Base-by-base conservation (phyloP, 805 yeast species). In the Candida vaughaniae region DNA sequence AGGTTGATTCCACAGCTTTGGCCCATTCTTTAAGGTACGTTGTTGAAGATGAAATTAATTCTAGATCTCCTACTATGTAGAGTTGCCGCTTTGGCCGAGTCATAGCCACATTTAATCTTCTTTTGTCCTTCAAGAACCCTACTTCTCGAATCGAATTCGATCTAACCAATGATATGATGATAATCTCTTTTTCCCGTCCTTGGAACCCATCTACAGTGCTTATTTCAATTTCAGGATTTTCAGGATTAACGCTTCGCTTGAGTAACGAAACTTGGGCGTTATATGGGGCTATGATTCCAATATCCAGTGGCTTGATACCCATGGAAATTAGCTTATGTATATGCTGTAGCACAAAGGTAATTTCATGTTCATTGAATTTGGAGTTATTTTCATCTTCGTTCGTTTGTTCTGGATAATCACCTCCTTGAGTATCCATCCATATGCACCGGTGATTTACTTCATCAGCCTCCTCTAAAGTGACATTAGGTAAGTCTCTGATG, bases 161-260 rank as follows among this genome's bases (percentile, higher is more conserved):
- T 45, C 99, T 69, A 2, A 91, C 97, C 36, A 91, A 58, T 2
- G 93, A 74, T 9, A 93, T 62, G 1, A 91, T 71, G 5, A 91
- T 88, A 0, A 80, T 82, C 49, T 90, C 95, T 57, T 91, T 93
- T 54, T 91, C 99, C 43, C 97, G 69, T 1, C 99, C 99, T 64
- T 91, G 99, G 52, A 91, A 93, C 1, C 97, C 97, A 62, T 91
- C 99, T 4, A 91, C 91, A 0, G 97, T 87, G 4, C 95, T 78
- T 0, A 90, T 76, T 53, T 91, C 98, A 5, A 91, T 64, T 1
- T 40, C 43, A 4, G 38, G 38, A 16, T 16, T 18, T 16, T 25
- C 29, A 33, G 62, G 64, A 3, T 55, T 56, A 1, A 84, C 45
- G 8, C 67, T 37, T 28, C 62, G 66, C 44, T 79, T 78, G 20